phyloP scores from a whole-genome alignment of 2,329 filamentous ascomycete species.

The Emergomyces orientalis region DNA sequence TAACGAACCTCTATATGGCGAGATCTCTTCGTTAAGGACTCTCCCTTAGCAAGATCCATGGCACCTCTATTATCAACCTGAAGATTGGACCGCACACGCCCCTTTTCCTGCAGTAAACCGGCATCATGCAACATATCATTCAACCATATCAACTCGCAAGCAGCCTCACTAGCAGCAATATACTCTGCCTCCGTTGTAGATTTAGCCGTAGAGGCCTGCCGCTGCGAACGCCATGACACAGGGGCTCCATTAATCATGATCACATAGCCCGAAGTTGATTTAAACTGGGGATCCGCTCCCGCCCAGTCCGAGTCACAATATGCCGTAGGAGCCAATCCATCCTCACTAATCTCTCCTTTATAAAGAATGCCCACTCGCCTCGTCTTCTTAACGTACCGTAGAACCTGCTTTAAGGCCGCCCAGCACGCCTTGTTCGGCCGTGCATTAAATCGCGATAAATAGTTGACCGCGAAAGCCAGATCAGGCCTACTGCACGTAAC shows the following conservation, averaged over 20 bases:
- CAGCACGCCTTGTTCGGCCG: not conserved
- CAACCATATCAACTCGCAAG: not conserved
- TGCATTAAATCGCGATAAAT: not conserved
- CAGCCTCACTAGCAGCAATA: not conserved
- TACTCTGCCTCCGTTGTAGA: not conserved
- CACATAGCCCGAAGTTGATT: not conserved
- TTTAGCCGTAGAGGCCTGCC: not conserved
- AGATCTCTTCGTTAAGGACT: too few relatives aligned
- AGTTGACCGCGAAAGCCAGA: not conserved
- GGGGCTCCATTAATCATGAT: not conserved
- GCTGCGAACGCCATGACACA: not conserved
- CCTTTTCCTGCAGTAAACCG: not conserved
- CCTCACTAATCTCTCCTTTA: not conserved
- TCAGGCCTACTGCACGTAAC: not conserved
- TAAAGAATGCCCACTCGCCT: not conserved
- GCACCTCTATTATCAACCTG: too few relatives aligned
- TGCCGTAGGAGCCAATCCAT: not conserved
- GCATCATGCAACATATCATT: not conserved
- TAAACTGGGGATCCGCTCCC: not conserved
- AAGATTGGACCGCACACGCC: too few relatives aligned
- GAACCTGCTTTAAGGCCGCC: not conserved
- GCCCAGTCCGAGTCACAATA: not conserved
- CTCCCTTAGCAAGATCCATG: too few relatives aligned
- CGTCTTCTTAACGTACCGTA: not conserved
- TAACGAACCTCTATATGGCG: too few relatives aligned